Conservation (phyloP, 805 yeast species). For the Cyberlindnera maclurae region DNA sequence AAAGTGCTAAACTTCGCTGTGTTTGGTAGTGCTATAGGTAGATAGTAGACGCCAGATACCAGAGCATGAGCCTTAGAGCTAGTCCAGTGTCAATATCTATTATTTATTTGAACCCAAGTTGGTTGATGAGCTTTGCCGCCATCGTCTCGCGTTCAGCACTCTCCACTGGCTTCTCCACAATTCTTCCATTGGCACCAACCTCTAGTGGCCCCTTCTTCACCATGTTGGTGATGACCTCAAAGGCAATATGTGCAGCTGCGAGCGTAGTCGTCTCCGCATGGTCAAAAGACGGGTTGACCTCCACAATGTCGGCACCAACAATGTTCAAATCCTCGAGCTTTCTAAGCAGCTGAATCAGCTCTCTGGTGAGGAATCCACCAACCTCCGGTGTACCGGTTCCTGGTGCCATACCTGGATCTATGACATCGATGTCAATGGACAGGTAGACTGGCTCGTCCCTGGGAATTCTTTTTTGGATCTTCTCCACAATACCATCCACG, state of each 20-base stretch:
- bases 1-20: too few species aligned
- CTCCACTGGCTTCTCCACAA: neutral
- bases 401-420: conserved; percentile 47
- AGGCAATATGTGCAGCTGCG: conserved; percentile 60
- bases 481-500: conserved; percentile 28
- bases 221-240: conserved; percentile 37
- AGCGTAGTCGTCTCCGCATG: conserved; percentile 57
- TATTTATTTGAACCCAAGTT: conserved; percentile 7
- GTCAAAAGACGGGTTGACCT: conserved; percentile 56
- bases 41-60: too few species aligned
- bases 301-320: conserved; percentile 47
- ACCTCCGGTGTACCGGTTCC: conserved; percentile 48
- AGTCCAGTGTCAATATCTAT: too few species aligned
- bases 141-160: neutral
- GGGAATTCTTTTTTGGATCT: conserved; percentile 37
- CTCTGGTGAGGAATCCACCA: conserved; percentile 47
- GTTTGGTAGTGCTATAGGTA: too few species aligned
- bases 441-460: conserved; percentile 36
- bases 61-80: too few species aligned
- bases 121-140: conserved; percentile 7
- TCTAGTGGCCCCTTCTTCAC: conserved; percentile 42
- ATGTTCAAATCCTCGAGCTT: conserved; percentile 38
- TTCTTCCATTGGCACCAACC: conserved; percentile 7
- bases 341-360: conserved; percentile 35
- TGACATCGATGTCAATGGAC: conserved; percentile 42